Base-by-base conservation (phyloP, 352 stramenopile species). In the Phytopythium montanum region DNA sequence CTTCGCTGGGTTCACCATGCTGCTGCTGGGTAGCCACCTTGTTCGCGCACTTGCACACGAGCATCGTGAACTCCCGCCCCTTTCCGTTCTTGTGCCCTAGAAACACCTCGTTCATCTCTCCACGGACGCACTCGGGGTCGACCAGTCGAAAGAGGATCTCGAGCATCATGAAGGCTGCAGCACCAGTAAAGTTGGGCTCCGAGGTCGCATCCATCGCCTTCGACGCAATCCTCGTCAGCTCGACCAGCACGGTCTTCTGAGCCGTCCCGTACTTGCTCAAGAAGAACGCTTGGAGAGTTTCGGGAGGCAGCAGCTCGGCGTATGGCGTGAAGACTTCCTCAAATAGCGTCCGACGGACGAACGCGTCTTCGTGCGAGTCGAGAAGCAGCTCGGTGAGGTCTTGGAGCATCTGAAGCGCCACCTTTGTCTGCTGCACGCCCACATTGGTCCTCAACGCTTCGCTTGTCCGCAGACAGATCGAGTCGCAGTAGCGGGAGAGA, bases 41-140 rank as follows among this genome's bases (percentile, higher is more conserved):
- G 56, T 79, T 92, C 10, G 85, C 85, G 51, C 76, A 85, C 41
- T 92, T 94, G 70, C 85, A 94, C 28, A 94, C 68, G 5, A 91
- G 65, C 85, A 94, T 94, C 7, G 85, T 94, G 53, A 94, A 82
- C 62, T 93, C 85, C 38, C 85, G 67, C 13, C 85, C 81, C 55
- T 94, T 90, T 8, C 82, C 79, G 59, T 88, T 88, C 18, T 65
- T 58, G 56, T 89, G 77, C 18, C 82, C 78, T 36, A 90, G 60
- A 62, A 92, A 92, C 31, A 72, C 74, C n/a, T 68, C 61, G 56
- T 93, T 93, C 49, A 94, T 78, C 19, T 79, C 68, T 28, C 60
- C 72, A 34, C 85, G 78, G 66, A 94, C 75, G 49, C 78, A 62
- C 25, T 92, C 83, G 1, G 79, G 73, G 38, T 90, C 75, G 13